These are phyloP conservation scores for Penicillium malachiteum DNA, from an alignment of 495 filamentous ascomycete species.

Conservation along the genomic window DNA sequence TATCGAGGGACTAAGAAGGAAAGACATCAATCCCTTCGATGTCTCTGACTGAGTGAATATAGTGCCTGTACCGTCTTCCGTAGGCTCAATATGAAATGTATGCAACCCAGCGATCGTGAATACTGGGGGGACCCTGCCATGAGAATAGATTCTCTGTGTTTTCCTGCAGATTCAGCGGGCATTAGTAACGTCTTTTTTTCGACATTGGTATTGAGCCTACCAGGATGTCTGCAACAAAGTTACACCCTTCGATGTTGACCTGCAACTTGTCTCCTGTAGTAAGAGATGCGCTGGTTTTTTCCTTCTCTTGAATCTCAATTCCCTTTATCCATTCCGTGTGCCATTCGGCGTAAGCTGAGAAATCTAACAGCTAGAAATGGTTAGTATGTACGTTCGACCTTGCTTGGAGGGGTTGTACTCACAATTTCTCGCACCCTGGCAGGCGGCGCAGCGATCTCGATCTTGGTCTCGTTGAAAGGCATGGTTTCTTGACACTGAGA, in stretches of 20 bases:
- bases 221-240: conserved; percentile 27
- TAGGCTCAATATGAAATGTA: conserved; percentile 24
- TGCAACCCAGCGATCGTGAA: conserved; percentile 26
- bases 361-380: conserved; percentile 23
- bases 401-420: conserved; percentile 1
- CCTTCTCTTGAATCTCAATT: conserved; percentile 15
- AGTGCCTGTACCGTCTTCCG: conserved; percentile 26
- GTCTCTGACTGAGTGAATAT: conserved; percentile 28
- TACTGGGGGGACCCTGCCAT: conserved; percentile 32
- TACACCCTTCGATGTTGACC: conserved; percentile 24
- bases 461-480: conserved; percentile 20
- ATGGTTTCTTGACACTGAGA: conserved; percentile 1
- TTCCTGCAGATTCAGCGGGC: conserved; percentile 5
- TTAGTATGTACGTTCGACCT: neutral
- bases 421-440: conserved; percentile 32
- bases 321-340: conserved; percentile 27
- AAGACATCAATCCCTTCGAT: conserved; percentile 22
- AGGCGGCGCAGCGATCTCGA: conserved; percentile 29
- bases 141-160: conserved; percentile 25
- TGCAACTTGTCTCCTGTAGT: conserved; percentile 21
- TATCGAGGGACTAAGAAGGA: conserved; percentile 21
- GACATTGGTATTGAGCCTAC: conserved; percentile 6
- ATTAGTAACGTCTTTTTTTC: neutral
- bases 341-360: conserved; percentile 26
- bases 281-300: conserved; percentile 16